These are phyloP conservation scores for Clonostachys chloroleuca DNA, from an alignment of 2,329 filamentous ascomycete species.

Conservation along the genomic window DNA sequence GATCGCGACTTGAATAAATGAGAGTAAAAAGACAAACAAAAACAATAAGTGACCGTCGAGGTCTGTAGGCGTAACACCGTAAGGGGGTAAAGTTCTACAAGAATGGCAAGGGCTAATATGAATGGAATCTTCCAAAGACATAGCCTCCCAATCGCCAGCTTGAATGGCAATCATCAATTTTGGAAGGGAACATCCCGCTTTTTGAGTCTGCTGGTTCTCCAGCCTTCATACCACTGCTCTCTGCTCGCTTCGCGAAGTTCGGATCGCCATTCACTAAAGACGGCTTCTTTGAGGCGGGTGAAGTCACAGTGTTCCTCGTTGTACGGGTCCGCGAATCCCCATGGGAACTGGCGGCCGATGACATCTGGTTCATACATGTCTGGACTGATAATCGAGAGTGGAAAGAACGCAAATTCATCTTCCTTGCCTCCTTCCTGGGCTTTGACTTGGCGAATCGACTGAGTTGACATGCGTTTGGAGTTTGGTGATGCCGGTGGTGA, in stretches of 20 bases:
- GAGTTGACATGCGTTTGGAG: conserved; percentile 40
- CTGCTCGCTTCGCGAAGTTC: conserved; percentile 88
- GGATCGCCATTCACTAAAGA: conserved; percentile 89
- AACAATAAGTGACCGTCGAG: not conserved
- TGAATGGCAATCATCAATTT: conserved; percentile 4
- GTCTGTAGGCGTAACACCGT: not conserved
- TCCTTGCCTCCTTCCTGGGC: conserved; percentile 38
- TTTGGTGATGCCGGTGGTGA: conserved; percentile 26
- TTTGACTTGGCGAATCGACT: conserved; percentile 39
- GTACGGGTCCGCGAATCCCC: conserved; percentile 95
- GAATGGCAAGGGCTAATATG: no score
- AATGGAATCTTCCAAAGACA: no score
- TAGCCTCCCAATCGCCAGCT: no score
- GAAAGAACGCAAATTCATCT: conserved; percentile 66
- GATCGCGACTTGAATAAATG: not conserved
- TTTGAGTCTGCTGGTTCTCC: conserved; percentile 73
- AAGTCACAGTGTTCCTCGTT: conserved; percentile 93
- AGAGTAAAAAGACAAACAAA: not conserved
- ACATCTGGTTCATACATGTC: conserved; percentile 81
- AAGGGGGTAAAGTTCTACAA: not conserved
- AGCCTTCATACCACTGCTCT: conserved; percentile 93
- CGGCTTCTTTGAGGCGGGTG: conserved; percentile 79
- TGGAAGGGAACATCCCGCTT: conserved; percentile 37
- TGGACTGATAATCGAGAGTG: conserved; percentile 89
- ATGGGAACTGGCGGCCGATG: conserved; percentile 85